phyloP scores from a whole-genome alignment of 805 yeast species.

The Cyberlindnera mycetangii region DNA sequence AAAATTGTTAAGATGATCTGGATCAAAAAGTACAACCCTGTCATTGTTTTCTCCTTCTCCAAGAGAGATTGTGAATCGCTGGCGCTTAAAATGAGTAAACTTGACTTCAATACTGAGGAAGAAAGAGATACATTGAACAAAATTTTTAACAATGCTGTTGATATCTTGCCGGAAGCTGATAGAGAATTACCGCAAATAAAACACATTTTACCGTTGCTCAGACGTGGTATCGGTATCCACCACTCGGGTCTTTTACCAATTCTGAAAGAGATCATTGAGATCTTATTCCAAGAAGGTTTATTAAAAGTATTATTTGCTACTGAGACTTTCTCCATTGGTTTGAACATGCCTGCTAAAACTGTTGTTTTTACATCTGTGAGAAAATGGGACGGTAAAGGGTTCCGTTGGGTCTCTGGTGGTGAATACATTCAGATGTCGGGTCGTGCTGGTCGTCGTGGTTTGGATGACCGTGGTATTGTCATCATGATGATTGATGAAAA shows the following conservation, averaged over 20 bases:
- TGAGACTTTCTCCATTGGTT: constrained; percentile 96
- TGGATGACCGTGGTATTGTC: constrained; percentile 98
- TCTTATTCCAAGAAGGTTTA: constrained; percentile 94
- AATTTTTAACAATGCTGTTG: constrained; percentile 87
- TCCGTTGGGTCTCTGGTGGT: constrained; percentile 99
- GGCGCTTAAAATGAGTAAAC: constrained; percentile 92
- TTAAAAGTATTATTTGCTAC: constrained; percentile 95
- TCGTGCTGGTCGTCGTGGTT: constrained; percentile 99
- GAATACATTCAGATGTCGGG: constrained; percentile 99
- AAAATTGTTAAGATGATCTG: constrained; percentile 98
- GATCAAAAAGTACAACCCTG: constrained; percentile 95
- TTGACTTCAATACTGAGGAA: constrained; percentile 91
- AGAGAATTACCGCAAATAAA: constrained; percentile 92
- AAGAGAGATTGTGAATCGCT: constrained; percentile 94
- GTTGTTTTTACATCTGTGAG: constrained; percentile 97
- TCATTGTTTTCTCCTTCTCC: constrained; percentile 96
- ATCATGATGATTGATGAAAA: constrained; percentile 99
- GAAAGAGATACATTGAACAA: constrained; percentile 89
- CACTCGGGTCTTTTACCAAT: constrained; percentile 96
- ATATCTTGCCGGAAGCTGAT: constrained; percentile 84
- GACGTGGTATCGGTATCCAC: constrained; percentile 97
- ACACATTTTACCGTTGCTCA: constrained; percentile 81
- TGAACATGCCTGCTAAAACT: constrained; percentile 99
- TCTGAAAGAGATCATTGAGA: constrained; percentile 91
- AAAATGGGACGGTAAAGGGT: constrained; percentile 97